Percentiles rank a stretch among this genome's conserved stretches.
These are phyloP conservation scores for Lepiota subincarnata DNA, from an alignment of 768 basidiomycete genomes.

Conservation along the genomic window DNA sequence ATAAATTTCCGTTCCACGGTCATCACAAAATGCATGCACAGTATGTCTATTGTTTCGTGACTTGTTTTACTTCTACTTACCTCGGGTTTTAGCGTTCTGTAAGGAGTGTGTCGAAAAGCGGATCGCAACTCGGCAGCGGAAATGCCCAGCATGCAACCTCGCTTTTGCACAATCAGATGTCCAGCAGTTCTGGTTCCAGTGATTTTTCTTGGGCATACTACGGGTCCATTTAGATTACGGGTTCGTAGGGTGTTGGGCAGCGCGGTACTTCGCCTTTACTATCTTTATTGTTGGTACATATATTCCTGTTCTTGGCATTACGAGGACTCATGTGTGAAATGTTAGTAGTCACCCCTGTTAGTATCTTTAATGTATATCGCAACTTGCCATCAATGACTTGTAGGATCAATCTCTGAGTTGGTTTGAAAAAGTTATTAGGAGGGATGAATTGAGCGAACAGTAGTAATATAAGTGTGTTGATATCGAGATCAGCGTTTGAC, in stretches of 20 bases:
- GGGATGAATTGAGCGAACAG: slow-evolving; percentile 2
- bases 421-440: slow-evolving; percentile 14
- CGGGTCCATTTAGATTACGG: slow-evolving; percentile 15
- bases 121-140: slow-evolving; percentile 84
- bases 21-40: slow-evolving; percentile 88
- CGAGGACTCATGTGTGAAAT: slow-evolving; percentile 10
- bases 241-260: slow-evolving; percentile 12
- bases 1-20: slow-evolving; percentile 73
- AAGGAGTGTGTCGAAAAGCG: slow-evolving; percentile 83
- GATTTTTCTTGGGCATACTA: slow-evolving; percentile 15
- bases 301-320: slow-evolving; percentile 11
- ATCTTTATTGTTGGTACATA: slow-evolving; percentile 14
- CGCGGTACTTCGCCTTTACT: background rate
- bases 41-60: slow-evolving; percentile 45
- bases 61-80: background rate
- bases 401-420: background rate
- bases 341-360: slow-evolving; percentile 1
- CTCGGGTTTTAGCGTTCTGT: slow-evolving; percentile 68
- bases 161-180: slow-evolving; percentile 84
- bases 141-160: slow-evolving; percentile 86
- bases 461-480: slow-evolving; percentile 9
- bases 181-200: slow-evolving; percentile 45
- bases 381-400: background rate
- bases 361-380: slow-evolving; percentile 15
- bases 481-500: slow-evolving; percentile 75